Evolutionary conservation across 176 grass and related monocot species (phyloP), one percentile per base, ranked within the genome.

Genomic region (Oryza glumipatula): DNA sequence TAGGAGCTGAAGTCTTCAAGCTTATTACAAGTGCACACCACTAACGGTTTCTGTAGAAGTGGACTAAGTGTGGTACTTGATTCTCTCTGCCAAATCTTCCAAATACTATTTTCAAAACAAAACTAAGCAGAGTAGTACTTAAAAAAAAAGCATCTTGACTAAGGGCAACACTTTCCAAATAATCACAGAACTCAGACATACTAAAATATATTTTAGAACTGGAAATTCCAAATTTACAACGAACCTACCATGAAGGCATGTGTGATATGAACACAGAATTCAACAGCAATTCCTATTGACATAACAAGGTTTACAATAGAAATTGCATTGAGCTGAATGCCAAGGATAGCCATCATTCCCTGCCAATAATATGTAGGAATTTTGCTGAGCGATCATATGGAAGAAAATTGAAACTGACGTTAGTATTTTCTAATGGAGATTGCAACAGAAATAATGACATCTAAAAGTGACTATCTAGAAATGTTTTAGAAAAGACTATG

Each of bases 211-310:
- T 48, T 54, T 78, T 64, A 24, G 12, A 84, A 69, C 24, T 69
- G 23, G 35, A 44, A 92, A 44, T 83, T 87, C 73, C 39, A 41
- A 41, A 41, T 41, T 8, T 41, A 43, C 56, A 76, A 75, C 77
- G 79, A 73, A 99, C 96, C 69, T 78, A 99, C 96, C 91, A 91
- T 87, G 79, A 94, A 99, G 65, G 93, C 89, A 86, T 99, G 96
- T 17, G 93, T 96, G 65, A 99, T 99, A 87, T 99, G 96, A 88
- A 99, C 96, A 78, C 96, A 99, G 82, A 99, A 99, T 76, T 99
- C 96, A 64, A 99, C 91, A 83, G 96, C 93, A 82, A 99, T 99
- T 91, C 96, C 96, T 83, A 96, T 94, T 58, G 96, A 99, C 93
- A 99, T 99, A 80, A 99, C 96, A 83, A 99, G 91, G 81, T 99